These are phyloP conservation scores for Aspergillus sp. DNA, from an alignment of 2,329 filamentous ascomycete genomes.

Conservation along the genomic window DNA sequence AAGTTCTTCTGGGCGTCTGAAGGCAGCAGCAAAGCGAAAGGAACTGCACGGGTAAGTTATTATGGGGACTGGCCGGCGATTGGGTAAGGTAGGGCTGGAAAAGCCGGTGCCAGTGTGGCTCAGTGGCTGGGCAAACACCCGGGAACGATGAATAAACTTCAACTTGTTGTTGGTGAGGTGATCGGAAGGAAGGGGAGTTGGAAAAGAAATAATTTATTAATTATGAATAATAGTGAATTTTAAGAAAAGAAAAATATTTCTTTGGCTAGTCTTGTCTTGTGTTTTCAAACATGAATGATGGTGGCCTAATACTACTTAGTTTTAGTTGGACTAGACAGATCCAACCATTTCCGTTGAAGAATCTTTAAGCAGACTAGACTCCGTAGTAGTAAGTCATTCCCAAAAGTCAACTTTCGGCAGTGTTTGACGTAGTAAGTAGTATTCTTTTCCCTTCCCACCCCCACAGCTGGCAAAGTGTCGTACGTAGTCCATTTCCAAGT, in stretches of 20 bases:
- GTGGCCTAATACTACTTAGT: too few species aligned
- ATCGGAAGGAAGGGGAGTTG: background rate
- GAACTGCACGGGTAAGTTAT: conserved; percentile 16
- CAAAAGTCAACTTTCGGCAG: background rate
- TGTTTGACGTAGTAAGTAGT: conserved; percentile 2
- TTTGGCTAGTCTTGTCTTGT: too few species aligned
- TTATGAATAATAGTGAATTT: background rate
- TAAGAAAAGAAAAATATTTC: background rate
- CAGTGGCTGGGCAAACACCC: conserved; percentile 16
- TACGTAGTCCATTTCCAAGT: background rate
- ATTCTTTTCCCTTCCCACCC: background rate
- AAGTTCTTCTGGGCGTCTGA: conserved; percentile 18
- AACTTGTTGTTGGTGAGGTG: background rate
- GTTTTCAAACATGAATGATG: too few species aligned
- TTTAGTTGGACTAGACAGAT: background rate
- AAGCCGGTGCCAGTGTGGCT: background rate
- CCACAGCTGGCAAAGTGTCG: background rate
- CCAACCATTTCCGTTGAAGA: background rate
- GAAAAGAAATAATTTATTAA: background rate
- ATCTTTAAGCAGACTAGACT: background rate
- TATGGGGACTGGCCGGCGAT: conserved; percentile 13
- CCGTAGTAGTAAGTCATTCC: background rate
- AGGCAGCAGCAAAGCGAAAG: conserved; percentile 26
- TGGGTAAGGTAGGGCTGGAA: conserved; percentile 11
- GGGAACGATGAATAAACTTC: background rate